Conservation (phyloP, 257 asterid species). For the Nicotiana benthamiana region DNA sequence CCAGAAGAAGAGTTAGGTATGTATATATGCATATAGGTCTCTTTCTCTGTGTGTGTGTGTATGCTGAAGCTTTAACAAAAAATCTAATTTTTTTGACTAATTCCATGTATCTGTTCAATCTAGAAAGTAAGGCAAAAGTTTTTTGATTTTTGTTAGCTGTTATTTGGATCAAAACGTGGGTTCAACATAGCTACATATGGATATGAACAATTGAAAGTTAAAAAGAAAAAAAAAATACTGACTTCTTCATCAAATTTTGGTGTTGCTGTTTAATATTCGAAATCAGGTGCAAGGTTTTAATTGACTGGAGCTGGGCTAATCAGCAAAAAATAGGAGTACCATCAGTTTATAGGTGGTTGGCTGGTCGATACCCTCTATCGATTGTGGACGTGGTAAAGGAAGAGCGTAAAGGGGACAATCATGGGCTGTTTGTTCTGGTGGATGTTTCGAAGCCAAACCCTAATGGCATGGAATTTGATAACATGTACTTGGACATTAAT, state of each 20-base stretch:
- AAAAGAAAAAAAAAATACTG: background rate
- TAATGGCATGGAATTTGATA: constrained; percentile 85
- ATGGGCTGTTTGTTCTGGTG: constrained; percentile 27
- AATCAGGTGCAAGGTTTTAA: background rate
- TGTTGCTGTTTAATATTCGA: background rate
- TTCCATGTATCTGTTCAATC: background rate
- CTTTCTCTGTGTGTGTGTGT: background rate
- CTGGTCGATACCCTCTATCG: constrained; percentile 83
- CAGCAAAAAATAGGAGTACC: constrained; percentile 72
- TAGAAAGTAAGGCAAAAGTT: background rate
- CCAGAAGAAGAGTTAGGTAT: background rate
- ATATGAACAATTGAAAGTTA: background rate
- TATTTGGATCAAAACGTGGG: background rate
- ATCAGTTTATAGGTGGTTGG: constrained; percentile 90
- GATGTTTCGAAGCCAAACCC: constrained; percentile 77
- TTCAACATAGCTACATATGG: background rate
- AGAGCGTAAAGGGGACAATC: constrained; percentile 34
- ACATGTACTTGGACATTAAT: constrained; percentile 87
- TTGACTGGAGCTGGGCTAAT: background rate
- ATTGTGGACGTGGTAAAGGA: constrained; percentile 82
- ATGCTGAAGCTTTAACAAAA: background rate
- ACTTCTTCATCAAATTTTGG: background rate
- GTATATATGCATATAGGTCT: too few relatives aligned
- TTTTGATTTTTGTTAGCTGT: background rate
- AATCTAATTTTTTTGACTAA: background rate